Base-by-base conservation (phyloP, 495 filamentous ascomycete species). In the Beverwykella pulmonaria region DNA sequence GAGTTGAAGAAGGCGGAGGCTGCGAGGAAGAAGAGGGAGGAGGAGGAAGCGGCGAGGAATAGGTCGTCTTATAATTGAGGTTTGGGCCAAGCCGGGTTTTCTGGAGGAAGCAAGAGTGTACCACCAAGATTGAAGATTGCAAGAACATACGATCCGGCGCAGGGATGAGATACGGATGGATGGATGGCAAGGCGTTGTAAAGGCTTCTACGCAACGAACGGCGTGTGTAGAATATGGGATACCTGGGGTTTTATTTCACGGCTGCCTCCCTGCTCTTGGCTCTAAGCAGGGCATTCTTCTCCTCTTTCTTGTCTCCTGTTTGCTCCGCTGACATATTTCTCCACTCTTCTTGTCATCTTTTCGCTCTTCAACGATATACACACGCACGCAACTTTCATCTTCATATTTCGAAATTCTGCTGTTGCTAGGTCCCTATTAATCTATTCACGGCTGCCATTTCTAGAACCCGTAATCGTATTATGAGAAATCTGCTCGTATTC, bases 1-100 rank as follows among this genome's bases (percentile, higher is more conserved):
- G 77, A 79, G 63, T 57, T 55, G 20, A 65, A 61, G 63, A 66
- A 60, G 60, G 22, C 32, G 46, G 67, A 69, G 61, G 60, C 19
- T 46, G 61, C 20, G 61, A 59, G 49, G 61, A 69, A 69, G 67
- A 53, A 50, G 41, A 53, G 23, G 44, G 65, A 68, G 53, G 59
- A 68, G 53, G 56, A 48, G 47, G 29, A 17, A 9, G 29, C 12
- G 23, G 23, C 8, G 48, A 32, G 25, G 44, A 44, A 19, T 20
- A 12, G 53, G 32, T 44, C 30, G 5, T 57, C 30, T 1, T 57
- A 36, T 14, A 54, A 36, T 10, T 30, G 17, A 20, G n/a, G 14
- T 44, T 44, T 44, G 39, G 39, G 15, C 17, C 8, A 44, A n/a
- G n/a, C n/a, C n/a, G n/a, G n/a, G n/a, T n/a, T n/a, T n/a, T n/a